Base-by-base conservation (phyloP, 2,329 filamentous ascomycete species). In the Ascochyta rabiei region DNA sequence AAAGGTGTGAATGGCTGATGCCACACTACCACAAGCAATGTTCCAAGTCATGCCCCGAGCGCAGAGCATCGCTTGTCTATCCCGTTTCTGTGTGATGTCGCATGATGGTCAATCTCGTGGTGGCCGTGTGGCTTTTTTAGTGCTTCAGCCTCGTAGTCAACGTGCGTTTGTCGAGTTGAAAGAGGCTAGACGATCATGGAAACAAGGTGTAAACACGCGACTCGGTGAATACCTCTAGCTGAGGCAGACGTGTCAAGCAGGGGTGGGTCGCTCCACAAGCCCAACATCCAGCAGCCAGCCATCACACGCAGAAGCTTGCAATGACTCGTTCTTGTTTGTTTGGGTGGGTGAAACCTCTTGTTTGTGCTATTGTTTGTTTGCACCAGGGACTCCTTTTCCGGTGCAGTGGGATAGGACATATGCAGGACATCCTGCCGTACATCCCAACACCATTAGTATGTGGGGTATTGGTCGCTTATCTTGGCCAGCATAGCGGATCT, bases 61-160 rank as follows among this genome's bases (percentile, higher is more conserved):
- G 30, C 8, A 5, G 35, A 23, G 15, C 15, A 24, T 54, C 45
- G 40, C 35, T 37, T 45, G 21, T 3, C 8, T 10, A 37, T 31
- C 6, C 46, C 46, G 13, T 24, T 45, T 2, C 18, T 38, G 52
- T 30, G 24, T 38, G 10, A 41, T 8, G 30, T 42, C 41, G 37
- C 43, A 46, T 26, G 39, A 47, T 41, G 33, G 37, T 41, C 37
- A 31, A 24, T 21, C 28, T 50, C 52, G 42, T 42, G 18, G 46
- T 55, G 47, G 52, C 52, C 37, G 46, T 50, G 47, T 50, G 52
- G 52, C 47, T 50, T 42, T 6, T 24, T 21, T 42, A 50, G 47
- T 31, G 42, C 46, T 49, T 35, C 40, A 45, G 34, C 40, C 35
- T 40, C 33, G 41, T 19, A 39, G 7, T 26, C 15, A 21, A 23